Percentiles rank a stretch among this genome's conserved stretches.
Evolutionary conservation across 176 grass and related monocot species (phyloP).

Genomic region (Avena insularis): DNA sequence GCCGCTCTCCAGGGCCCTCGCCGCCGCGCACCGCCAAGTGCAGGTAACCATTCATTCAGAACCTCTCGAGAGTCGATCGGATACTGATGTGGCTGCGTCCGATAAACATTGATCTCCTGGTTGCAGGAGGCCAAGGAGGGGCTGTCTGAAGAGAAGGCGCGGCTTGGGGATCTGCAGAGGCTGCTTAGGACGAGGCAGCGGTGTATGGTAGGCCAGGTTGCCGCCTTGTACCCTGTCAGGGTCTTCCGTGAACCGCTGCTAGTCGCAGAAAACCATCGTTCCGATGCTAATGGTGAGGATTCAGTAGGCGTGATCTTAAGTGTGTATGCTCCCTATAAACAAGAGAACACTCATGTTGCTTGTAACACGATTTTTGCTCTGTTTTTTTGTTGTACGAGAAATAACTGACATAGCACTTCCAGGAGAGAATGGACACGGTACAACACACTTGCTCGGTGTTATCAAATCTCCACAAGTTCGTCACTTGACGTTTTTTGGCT

Average conservation of each 20-base stretch:
- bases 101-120: neutral
- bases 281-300: constrained; percentile 39
- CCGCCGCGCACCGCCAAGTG: neutral
- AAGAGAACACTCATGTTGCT: too few species aligned
- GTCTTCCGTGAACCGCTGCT: constrained; percentile 45
- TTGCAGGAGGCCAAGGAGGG: constrained; percentile 47
- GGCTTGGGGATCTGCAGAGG: constrained; percentile 42
- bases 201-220: constrained; percentile 49
- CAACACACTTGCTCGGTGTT: neutral
- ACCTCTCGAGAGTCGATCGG: too few species aligned
- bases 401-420: constrained; percentile 32
- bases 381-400: neutral
- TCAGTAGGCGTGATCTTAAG: neutral
- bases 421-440: constrained; percentile 39
- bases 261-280: neutral
- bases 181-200: constrained; percentile 49
- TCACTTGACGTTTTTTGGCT: constrained; percentile 37
- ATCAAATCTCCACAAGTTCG: constrained; percentile 36
- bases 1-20: constrained; percentile 48
- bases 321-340: too few species aligned
- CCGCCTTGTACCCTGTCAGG: constrained; percentile 57
- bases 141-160: constrained; percentile 29
- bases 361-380: neutral
- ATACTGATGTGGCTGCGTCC: too few species aligned
- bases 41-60: constrained; percentile 20